phyloP scores from a whole-genome alignment of 1,139 yeast species.

The Blastobotrys petasosporus region DNA sequence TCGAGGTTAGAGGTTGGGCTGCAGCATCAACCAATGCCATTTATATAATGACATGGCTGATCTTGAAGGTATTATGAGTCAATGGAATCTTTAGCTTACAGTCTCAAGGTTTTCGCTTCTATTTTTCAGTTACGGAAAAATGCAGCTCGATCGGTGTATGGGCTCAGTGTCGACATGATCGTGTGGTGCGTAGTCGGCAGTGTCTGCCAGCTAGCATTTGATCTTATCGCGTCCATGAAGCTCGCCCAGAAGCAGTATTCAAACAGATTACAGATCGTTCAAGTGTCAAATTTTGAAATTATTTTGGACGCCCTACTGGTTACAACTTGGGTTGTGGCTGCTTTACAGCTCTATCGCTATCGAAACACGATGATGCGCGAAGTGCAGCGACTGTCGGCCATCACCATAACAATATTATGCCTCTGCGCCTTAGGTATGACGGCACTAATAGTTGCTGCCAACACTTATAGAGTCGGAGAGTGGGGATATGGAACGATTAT shows the following conservation, averaged over 20 bases:
- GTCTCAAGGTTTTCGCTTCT: neutral
- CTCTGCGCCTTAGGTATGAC: neutral
- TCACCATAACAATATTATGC: neutral
- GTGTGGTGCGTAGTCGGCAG: constrained; percentile 14
- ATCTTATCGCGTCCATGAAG: constrained; percentile 3
- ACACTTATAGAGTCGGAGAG: constrained; percentile 3
- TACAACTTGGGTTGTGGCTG: constrained; percentile 4
- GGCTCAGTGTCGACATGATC: constrained; percentile 15
- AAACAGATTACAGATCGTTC: constrained; percentile 1
- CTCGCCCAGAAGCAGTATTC: constrained; percentile 3
- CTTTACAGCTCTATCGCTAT: constrained; percentile 4
- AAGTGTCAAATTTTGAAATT: neutral
- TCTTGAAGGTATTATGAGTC: neutral
- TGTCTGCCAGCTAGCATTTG: constrained; percentile 10
- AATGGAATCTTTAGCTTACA: neutral
- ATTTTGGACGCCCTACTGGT: constrained; percentile 1
- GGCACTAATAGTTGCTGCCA: constrained; percentile 1
- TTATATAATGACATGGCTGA: too few species aligned
- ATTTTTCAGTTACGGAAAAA: too few species aligned
- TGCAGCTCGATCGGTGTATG: constrained; percentile 7
- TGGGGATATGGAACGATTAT: constrained; percentile 15
- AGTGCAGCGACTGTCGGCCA: constrained; percentile 12
- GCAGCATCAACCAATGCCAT: neutral
- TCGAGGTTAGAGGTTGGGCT: neutral
- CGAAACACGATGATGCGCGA: constrained; percentile 10